A percentile compares a stretch with the other conserved stretches of the same genome.
These are phyloP conservation scores for Wickerhamiella azymoides DNA, from an alignment of 805 yeast species.

Conservation along the genomic window DNA sequence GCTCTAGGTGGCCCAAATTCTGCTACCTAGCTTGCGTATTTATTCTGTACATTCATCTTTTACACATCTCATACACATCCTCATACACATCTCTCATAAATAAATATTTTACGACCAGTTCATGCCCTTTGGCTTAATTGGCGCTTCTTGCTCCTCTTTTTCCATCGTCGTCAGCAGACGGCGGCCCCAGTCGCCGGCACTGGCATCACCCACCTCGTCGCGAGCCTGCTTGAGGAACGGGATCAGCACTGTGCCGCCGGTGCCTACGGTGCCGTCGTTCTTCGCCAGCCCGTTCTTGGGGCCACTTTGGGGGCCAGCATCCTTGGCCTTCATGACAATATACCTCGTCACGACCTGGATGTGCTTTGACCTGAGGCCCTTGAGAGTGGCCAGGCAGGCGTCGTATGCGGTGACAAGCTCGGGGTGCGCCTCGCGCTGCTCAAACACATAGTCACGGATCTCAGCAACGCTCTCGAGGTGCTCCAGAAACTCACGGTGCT, in stretches of 20 bases:
- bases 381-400: conserved; percentile 78
- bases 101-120: not conserved
- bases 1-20: not conserved
- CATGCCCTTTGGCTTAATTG: conserved; percentile 4
- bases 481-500: conserved; percentile 60
- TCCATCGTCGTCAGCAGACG: conserved; percentile 27
- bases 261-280: conserved; percentile 56
- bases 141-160: not conserved
- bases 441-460: conserved; percentile 50
- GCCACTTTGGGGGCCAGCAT: conserved; percentile 31
- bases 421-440: conserved; percentile 28
- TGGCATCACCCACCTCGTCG: conserved; percentile 89
- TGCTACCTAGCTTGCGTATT: too few species aligned
- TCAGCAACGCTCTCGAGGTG: conserved; percentile 44
- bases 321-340: conserved; percentile 60
- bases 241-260: conserved; percentile 86
- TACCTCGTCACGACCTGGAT: conserved; percentile 86
- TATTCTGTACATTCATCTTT: too few species aligned
- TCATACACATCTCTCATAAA: too few species aligned
- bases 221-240: conserved; percentile 91
- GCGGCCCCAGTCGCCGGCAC: conserved; percentile 87
- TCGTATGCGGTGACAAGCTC: conserved; percentile 65
- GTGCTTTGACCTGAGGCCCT: conserved; percentile 81
- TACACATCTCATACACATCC: too few species aligned
- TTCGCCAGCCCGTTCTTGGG: conserved; percentile 38